Evolutionary conservation across 169 alveolate species (phyloP).

Genomic region (Eimeria maxima): DNA sequence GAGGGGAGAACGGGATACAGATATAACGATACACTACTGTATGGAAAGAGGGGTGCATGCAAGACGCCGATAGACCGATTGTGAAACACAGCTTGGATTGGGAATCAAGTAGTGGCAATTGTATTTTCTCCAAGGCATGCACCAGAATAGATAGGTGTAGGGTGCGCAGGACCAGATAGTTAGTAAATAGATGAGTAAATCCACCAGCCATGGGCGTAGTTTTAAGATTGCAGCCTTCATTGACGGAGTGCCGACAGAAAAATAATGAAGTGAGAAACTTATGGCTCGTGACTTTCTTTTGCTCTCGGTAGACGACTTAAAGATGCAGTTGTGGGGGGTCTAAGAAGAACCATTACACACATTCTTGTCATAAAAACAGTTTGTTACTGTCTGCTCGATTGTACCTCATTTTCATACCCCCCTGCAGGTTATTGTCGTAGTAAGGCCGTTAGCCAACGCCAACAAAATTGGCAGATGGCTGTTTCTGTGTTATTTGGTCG

Average conservation of each 20-base stretch:
- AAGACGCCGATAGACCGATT: background rate
- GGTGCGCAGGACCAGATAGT: background rate
- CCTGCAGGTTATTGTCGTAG: background rate
- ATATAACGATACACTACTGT: background rate
- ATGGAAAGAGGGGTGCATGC: background rate
- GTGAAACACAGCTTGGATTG: background rate
- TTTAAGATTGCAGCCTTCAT: background rate
- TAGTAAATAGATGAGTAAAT: background rate
- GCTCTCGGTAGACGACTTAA: background rate
- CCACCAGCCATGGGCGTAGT: background rate
- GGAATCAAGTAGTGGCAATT: background rate
- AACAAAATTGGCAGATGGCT: background rate
- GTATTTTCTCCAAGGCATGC: background rate
- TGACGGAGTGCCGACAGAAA: background rate
- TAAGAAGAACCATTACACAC: too few relatives aligned
- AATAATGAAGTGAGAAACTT: background rate
- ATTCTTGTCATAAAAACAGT: too few relatives aligned
- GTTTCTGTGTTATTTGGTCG: background rate
- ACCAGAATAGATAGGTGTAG: background rate
- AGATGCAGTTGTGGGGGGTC: too few relatives aligned
- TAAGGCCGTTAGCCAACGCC: background rate
- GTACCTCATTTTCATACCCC: too few relatives aligned
- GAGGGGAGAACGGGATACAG: background rate
- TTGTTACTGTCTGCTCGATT: too few relatives aligned
- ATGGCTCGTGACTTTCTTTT: background rate